Conservation (phyloP, 2,329 filamentous ascomycete species). For the Pseudonectria buxi region DNA sequence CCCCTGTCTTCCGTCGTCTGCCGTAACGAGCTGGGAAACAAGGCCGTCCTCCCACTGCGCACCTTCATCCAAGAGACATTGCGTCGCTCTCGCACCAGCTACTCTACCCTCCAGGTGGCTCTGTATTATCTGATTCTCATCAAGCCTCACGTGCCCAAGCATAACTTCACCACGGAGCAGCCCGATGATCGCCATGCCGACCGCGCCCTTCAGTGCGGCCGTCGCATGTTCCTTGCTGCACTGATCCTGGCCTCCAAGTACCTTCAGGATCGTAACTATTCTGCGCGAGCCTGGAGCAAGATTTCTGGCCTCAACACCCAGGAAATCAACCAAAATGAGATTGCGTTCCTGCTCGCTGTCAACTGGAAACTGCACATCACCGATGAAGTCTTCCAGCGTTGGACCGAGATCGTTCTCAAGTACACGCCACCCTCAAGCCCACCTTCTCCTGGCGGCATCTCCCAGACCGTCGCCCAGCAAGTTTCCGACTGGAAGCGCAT, state of each 20-base stretch:
- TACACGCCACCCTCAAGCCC: constrained; percentile 67
- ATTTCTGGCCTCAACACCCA: constrained; percentile 90
- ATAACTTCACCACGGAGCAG: constrained; percentile 84
- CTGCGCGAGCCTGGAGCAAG: constrained; percentile 95
- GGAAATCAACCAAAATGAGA: constrained; percentile 96
- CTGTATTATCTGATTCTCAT: constrained; percentile 94
- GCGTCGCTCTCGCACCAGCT: constrained; percentile 89
- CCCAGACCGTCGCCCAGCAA: constrained; percentile 39
- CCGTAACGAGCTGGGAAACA: constrained; percentile 63
- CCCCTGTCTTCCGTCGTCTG: constrained; percentile 77
- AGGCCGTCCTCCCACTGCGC: constrained; percentile 78
- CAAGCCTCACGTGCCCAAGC: constrained; percentile 77
- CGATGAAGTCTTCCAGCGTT: constrained; percentile 80
- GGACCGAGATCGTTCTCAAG: constrained; percentile 87
- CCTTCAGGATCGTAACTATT: constrained; percentile 95
- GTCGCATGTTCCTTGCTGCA: constrained; percentile 93
- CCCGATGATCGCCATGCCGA: constrained; percentile 62
- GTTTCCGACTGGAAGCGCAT: constrained; percentile 52
- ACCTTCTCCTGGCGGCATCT: constrained; percentile 43
- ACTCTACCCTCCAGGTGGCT: constrained; percentile 93
- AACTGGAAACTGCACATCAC: constrained; percentile 94
- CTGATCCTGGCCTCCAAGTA: constrained; percentile 97
- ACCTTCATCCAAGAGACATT: constrained; percentile 98
- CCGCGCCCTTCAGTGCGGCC: constrained; percentile 86
- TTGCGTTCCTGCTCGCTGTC: constrained; percentile 81